phyloP scores from a whole-genome alignment of 768 basidiomycete species.

The Phaffia tasmanica region DNA sequence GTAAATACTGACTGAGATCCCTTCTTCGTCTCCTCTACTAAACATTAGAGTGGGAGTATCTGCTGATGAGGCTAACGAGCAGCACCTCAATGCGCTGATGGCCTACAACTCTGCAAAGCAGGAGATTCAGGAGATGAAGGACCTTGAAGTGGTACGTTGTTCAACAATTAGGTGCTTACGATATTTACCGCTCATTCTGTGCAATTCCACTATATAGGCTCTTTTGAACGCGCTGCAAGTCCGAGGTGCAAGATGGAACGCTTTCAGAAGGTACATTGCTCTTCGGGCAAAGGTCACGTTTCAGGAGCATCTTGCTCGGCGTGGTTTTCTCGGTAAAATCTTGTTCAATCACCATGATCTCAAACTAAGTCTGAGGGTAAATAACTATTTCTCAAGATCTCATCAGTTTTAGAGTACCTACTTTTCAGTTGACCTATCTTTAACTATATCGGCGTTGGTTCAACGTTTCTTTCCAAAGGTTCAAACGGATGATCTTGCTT shows the following conservation, averaged over 20 bases:
- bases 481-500: slow-evolving; percentile 68
- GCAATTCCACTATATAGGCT: slow-evolving; percentile 42
- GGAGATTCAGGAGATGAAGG: slow-evolving; percentile 50
- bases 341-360: slow-evolving; percentile 63
- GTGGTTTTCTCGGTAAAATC: slow-evolving; percentile 80
- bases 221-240: slow-evolving; percentile 54
- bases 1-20: neutral
- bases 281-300: slow-evolving; percentile 60
- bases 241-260: slow-evolving; percentile 67
- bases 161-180: neutral
- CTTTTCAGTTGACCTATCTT: neutral
- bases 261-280: slow-evolving; percentile 80
- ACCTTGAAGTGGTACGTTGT: slow-evolving; percentile 3
- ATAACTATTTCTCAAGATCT: slow-evolving; percentile 24
- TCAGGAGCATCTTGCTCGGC: slow-evolving; percentile 64
- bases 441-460: neutral
- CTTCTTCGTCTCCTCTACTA: slow-evolving; percentile 1
- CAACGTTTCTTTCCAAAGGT: slow-evolving; percentile 42
- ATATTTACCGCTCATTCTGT: neutral
- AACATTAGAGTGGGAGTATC: slow-evolving; percentile 56
- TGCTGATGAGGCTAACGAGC: slow-evolving; percentile 62
- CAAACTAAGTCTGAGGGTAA: slow-evolving; percentile 56
- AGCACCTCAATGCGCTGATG: slow-evolving; percentile 55
- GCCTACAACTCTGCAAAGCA: slow-evolving; percentile 51
- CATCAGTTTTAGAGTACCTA: too few relatives aligned